A percentile compares a stretch with the other conserved stretches of the same genome.
Conservation (phyloP, 1,139 yeast species). For the Arxiozyma heterogenica region DNA sequence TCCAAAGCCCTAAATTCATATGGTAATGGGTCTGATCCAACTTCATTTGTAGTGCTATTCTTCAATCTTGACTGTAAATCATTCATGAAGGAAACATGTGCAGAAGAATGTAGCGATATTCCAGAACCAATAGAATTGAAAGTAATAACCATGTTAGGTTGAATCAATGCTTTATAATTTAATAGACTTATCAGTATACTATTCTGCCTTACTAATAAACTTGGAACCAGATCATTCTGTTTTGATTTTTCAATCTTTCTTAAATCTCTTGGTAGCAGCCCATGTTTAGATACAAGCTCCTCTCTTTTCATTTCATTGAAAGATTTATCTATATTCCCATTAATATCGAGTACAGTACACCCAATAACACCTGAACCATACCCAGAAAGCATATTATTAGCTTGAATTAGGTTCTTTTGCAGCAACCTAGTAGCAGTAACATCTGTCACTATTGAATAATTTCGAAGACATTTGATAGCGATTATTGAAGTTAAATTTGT, state of each 20-base stretch:
- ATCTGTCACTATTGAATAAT: slow-evolving; percentile 1
- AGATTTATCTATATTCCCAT: slow-evolving; percentile 49
- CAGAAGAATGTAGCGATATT: slow-evolving; percentile 24
- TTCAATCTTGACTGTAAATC: slow-evolving; percentile 22
- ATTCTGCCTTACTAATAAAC: slow-evolving; percentile 51
- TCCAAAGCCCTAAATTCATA: slow-evolving; percentile 90
- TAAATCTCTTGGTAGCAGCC: slow-evolving; percentile 32
- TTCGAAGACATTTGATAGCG: background rate
- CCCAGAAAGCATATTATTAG: slow-evolving; percentile 28
- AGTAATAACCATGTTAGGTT: slow-evolving; percentile 53
- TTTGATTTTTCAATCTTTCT: slow-evolving; percentile 56
- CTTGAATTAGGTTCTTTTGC: slow-evolving; percentile 32
- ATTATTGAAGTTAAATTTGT: background rate
- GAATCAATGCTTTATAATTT: slow-evolving; percentile 62
- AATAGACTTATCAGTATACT: slow-evolving; percentile 57
- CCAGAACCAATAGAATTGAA: slow-evolving; percentile 41
- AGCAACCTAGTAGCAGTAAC: slow-evolving; percentile 26
- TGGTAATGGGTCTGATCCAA: slow-evolving; percentile 24
- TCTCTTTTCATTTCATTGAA: slow-evolving; percentile 52
- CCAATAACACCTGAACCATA: slow-evolving; percentile 30
- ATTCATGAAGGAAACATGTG: slow-evolving; percentile 27
- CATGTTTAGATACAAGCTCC: slow-evolving; percentile 34
- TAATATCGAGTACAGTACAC: slow-evolving; percentile 53
- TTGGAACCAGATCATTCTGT: slow-evolving; percentile 47
- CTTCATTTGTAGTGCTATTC: slow-evolving; percentile 23